A percentile compares a stretch with the other conserved stretches of the same genome.
Evolutionary conservation across 2,329 filamentous ascomycete species (phyloP).

Genomic region (Fusarium sp.): DNA sequence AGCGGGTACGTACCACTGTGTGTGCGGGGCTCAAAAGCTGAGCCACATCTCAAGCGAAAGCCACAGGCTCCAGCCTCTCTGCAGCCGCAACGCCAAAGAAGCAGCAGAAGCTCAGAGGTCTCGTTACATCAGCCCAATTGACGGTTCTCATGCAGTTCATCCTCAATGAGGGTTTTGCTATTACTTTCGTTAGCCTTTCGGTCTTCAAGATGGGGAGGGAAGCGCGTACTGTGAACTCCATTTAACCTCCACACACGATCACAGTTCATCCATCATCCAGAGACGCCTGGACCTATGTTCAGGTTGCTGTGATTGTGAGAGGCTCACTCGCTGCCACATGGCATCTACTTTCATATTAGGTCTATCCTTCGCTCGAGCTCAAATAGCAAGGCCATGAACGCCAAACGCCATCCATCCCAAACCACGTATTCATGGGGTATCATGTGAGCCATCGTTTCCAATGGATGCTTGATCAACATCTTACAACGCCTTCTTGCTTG

Average conservation of each 20-base stretch:
- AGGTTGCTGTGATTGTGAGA: background rate
- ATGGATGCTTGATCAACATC: background rate
- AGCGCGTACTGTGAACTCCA: background rate
- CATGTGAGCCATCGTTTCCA: constrained; percentile 11
- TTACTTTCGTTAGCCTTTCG: background rate
- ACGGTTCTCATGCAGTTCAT: background rate
- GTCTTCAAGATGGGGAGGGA: background rate
- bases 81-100: background rate
- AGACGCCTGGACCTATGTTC: background rate
- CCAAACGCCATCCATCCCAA: constrained; percentile 23
- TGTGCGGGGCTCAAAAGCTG: constrained; percentile 8
- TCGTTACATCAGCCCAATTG: background rate
- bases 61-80: background rate
- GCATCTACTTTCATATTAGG: constrained; percentile 16
- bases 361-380: background rate
- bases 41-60: background rate
- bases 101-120: background rate
- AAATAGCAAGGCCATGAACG: constrained; percentile 21
- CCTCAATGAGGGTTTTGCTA: background rate
- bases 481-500: constrained; percentile 39
- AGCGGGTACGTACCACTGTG: constrained; percentile 31
- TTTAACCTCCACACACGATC: background rate
- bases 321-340: constrained; percentile 7
- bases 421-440: constrained; percentile 29
- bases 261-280: background rate